A percentile compares a stretch with the other conserved stretches of the same genome.
phyloP scores from a whole-genome alignment of 2,329 filamentous ascomycete species.

The Fulvia fulva region DNA sequence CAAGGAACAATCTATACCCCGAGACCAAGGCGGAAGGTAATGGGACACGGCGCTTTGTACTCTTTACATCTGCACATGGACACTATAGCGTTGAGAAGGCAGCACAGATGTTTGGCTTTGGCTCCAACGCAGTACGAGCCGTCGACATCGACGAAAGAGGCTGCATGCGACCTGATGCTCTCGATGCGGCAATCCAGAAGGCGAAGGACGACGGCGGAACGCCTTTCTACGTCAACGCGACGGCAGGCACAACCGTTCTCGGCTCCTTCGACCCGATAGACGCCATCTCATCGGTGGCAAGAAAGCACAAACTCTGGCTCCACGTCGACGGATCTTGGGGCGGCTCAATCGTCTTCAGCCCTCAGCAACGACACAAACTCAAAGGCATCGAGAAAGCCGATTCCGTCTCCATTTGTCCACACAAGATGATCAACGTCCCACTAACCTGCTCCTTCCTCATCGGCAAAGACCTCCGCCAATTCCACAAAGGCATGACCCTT shows the following conservation, averaged over 20 bases:
- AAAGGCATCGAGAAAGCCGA: constrained; percentile 70
- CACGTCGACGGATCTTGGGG: constrained; percentile 94
- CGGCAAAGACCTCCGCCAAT: constrained; percentile 67
- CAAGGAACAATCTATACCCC: constrained; percentile 80
- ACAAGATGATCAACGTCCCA: constrained; percentile 95
- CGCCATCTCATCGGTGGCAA: constrained; percentile 66
- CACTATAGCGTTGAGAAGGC: constrained; percentile 96
- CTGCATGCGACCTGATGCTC: constrained; percentile 63
- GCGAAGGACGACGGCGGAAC: constrained; percentile 67
- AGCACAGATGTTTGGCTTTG: constrained; percentile 84
- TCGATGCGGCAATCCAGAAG: constrained; percentile 60
- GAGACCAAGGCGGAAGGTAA: constrained; percentile 72
- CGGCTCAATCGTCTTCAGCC: constrained; percentile 73
- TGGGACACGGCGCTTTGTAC: constrained; percentile 60
- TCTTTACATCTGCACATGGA: constrained; percentile 86
- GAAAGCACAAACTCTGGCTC: constrained; percentile 73
- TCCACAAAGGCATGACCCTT: constrained; percentile 80
- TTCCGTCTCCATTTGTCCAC: constrained; percentile 83
- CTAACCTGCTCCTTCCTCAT: constrained; percentile 89
- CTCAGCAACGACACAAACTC: constrained; percentile 61
- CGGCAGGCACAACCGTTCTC: constrained; percentile 88
- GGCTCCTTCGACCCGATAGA: constrained; percentile 82
- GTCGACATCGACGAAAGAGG: constrained; percentile 72
- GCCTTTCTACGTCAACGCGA: constrained; percentile 92
- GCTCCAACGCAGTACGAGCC: constrained; percentile 65